Conservation (phyloP, 345 rosid species). For the Noccaea bulbosa region DNA sequence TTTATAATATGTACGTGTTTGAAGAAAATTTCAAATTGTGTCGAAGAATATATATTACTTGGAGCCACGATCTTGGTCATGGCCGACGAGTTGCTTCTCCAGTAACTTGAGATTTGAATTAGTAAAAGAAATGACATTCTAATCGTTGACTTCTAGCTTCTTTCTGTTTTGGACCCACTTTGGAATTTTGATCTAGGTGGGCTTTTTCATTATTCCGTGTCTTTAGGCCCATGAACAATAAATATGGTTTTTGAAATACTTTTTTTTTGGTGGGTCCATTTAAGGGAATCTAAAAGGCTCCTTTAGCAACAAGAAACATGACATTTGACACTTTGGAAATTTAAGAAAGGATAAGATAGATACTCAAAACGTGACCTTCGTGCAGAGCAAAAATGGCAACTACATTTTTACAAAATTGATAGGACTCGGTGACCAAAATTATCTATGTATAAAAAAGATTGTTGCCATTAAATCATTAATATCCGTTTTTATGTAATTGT, state of each 20-base stretch:
- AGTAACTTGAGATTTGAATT: constrained; percentile 28
- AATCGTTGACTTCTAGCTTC: constrained; percentile 29
- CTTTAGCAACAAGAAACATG: constrained; percentile 23
- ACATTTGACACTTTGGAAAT: constrained; percentile 23
- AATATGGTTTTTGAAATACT: too few relatives aligned
- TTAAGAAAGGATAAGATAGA: constrained; percentile 12
- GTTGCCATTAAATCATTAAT: neutral
- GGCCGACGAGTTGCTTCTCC: constrained; percentile 29
- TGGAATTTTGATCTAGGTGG: neutral
- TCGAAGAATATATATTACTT: constrained; percentile 20
- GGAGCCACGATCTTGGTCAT: constrained; percentile 41
- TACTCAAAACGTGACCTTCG: constrained; percentile 34
- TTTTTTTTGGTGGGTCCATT: constrained; percentile 7
- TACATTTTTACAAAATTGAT: neutral
- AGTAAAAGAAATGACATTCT: constrained; percentile 12
- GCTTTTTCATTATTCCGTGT: neutral
- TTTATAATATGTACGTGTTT: neutral
- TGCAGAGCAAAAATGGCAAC: constrained; percentile 26
- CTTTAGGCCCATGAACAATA: constrained; percentile 9
- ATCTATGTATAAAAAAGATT: neutral
- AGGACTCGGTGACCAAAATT: constrained; percentile 16
- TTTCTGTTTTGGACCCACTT: constrained; percentile 26
- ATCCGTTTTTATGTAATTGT: neutral
- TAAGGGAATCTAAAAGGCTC: constrained; percentile 11
- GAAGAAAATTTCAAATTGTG: constrained; percentile 14